Evolutionary conservation across 2,329 filamentous ascomycete species (phyloP).

Genomic region (Ascochyta koolunga): DNA sequence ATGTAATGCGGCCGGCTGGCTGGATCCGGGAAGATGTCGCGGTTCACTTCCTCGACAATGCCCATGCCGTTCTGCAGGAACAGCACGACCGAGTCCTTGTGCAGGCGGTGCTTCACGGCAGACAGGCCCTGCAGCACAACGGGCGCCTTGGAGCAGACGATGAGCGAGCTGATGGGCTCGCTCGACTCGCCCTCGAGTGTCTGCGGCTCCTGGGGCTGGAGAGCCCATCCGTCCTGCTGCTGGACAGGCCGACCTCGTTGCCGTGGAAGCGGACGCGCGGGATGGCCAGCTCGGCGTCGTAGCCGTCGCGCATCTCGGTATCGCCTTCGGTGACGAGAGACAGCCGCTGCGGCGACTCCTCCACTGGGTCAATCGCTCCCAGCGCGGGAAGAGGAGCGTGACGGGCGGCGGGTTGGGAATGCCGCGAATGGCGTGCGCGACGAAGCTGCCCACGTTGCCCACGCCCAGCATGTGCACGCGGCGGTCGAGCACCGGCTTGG

Average conservation of each 20-base stretch:
- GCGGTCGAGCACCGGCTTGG: constrained; percentile 32
- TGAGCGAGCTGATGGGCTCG: constrained; percentile 71
- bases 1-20: constrained; percentile 75
- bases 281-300: constrained; percentile 53
- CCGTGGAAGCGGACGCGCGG: constrained; percentile 48
- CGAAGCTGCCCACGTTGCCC: constrained; percentile 80
- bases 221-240: constrained; percentile 10
- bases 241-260: constrained; percentile 35
- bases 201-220: not conserved
- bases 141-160: constrained; percentile 78
- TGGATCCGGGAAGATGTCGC: constrained; percentile 71
- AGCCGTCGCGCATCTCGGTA: constrained; percentile 49
- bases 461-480: constrained; percentile 72
- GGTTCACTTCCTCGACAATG: constrained; percentile 77
- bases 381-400: constrained; percentile 76
- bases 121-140: constrained; percentile 70
- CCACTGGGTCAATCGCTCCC: constrained; percentile 55
- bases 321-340: constrained; percentile 54
- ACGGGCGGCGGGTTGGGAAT: constrained; percentile 70
- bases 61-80: constrained; percentile 85
- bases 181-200: constrained; percentile 35
- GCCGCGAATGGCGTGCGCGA: constrained; percentile 73
- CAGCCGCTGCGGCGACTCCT: constrained; percentile 52
- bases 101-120: constrained; percentile 70
- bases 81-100: constrained; percentile 71